Evolutionary conservation across 768 basidiomycete genomes (phyloP), one percentile per base, ranked within the genome.

Genomic region (Fibroporia radiculosa): DNA sequence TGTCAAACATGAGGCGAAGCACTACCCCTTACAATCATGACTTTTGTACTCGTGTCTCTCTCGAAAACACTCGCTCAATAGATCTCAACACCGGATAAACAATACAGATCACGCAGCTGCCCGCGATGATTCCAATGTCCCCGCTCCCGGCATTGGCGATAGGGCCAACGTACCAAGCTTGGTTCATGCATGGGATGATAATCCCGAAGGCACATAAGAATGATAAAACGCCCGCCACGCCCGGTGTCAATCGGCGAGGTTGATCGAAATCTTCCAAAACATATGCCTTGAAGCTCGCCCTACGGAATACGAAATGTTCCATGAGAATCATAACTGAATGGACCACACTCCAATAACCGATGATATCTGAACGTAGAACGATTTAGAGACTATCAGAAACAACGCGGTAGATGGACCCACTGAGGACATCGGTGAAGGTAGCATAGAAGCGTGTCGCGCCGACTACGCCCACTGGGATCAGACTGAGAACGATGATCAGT

Each of bases 141-240:
- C 75, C 75, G 11, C 70, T 66, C 3, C 67, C 65, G 5, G 47
- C 42, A 20, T 40, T 55, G 19, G 75, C 75, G 26, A 77, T 68
- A 0, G 73, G 72, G 0, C 75, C 75, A 3, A 64, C 62, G 48
- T 68, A 77, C 73, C 72, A 77, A 31, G 49, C 73, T 35, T 77
- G 74, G 35, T 69, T 66, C 74, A 77, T 77, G 48, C 68, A 71
- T 10, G 71, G 66, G 4, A 75, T 58, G 32, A 72, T 54, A 23
- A 68, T 56, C 3, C 69, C 65, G 20, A 63, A 65, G 1, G 63
- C 66, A 29, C 66, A 68, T 11, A 63, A 16, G 36, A 70, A 69
- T 2, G 73, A 62, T 14, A 66, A 24, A 7, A 71, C 53, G 0
- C 70, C 75, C 0, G 76, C 67, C 7, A 60, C 13, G 0, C 74